Evolutionary conservation across 805 yeast genomes (phyloP), one percentile per base, ranked within the genome.

Genomic region (Kuraishia piskuri): DNA sequence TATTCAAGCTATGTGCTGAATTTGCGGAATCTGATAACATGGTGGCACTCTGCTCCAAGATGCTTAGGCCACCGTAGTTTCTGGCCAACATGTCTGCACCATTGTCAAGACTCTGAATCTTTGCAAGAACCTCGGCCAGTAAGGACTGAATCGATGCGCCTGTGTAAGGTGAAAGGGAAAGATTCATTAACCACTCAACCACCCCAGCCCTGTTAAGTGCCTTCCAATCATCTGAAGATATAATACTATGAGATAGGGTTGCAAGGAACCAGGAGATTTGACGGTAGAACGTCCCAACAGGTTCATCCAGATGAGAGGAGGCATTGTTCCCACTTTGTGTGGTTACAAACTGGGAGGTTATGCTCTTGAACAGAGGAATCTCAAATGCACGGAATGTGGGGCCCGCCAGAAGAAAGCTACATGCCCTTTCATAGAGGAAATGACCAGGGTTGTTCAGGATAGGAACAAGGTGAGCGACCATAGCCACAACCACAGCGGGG

Each of bases 381-480:
- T 76, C 81, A 52, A 59, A 62, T 5, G 62, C 52, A 55, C 68
- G 68, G 49, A 77, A 61, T 17, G 63, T 64, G 2, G 88, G 84
- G 44, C 80, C 78, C 3, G 79, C 69, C 40, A 89, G 69, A 10
- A 90, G 73, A 76, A 83, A 89, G 55, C 84, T 77, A 59, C 75
- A 80, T 0, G 82, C 80, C 58, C 81, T 80, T 57, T 90, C 96
- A 65, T 85, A 88, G 21, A 92, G 65, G 59, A 75, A 77, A 57
- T 88, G 92, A 0, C 83, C 80, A 0, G 97, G 96, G 56, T 84
- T 81, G 5, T 74, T 65, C 54, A 88, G 64, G 1, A 88, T 71
- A 2, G 80, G 78, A 3, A 82, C 68, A 44, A 90, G 63, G 51
- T 78, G 75, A 0, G 89, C 77, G 45, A 84, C 66, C 53, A 81